Evolutionary conservation across 2,329 filamentous ascomycete genomes (phyloP).

Genomic region (Colletotrichum trifolii): DNA sequence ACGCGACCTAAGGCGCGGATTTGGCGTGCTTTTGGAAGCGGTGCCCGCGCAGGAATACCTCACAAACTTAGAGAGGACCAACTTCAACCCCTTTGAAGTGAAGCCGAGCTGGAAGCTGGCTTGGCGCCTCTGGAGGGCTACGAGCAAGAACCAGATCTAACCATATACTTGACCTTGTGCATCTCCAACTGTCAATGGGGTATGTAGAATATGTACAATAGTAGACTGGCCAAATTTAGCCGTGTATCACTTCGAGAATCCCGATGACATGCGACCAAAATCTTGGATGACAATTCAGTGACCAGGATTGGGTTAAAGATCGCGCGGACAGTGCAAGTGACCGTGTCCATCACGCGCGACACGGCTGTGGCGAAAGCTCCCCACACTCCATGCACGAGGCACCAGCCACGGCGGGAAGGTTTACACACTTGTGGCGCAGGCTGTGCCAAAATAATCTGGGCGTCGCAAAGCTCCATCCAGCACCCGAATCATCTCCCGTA

Average conservation of each 20-base stretch:
- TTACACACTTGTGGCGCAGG: constrained; percentile 26
- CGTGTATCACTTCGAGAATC: not conserved
- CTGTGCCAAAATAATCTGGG: constrained; percentile 29
- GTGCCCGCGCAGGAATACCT: constrained; percentile 84
- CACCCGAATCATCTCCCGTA: constrained; percentile 17
- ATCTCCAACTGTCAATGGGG: not conserved
- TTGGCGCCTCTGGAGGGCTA: constrained; percentile 73
- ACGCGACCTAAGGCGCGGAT: constrained; percentile 67
- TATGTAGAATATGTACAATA: constrained; percentile 28
- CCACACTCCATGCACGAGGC: fast-evolving
- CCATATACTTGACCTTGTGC: not conserved
- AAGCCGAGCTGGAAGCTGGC: constrained; percentile 83
- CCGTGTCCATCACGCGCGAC: not conserved
- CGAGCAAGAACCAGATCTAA: constrained; percentile 61
- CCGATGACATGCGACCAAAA: not conserved
- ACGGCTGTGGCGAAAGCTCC: constrained; percentile 27
- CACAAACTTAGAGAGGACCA: constrained; percentile 77
- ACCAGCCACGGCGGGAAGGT: constrained; percentile 26
- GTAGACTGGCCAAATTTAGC: not conserved
- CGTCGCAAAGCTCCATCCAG: constrained; percentile 21
- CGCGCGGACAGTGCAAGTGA: constrained; percentile 25
- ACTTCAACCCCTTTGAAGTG: constrained; percentile 85
- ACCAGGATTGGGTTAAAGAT: constrained; percentile 20
- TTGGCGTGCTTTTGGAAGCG: constrained; percentile 84
- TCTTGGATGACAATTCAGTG: constrained; percentile 16